These are phyloP conservation scores for Leucoagaricus sp. DNA, from an alignment of 1,284 basidiomycete genomes.

Conservation along the genomic window DNA sequence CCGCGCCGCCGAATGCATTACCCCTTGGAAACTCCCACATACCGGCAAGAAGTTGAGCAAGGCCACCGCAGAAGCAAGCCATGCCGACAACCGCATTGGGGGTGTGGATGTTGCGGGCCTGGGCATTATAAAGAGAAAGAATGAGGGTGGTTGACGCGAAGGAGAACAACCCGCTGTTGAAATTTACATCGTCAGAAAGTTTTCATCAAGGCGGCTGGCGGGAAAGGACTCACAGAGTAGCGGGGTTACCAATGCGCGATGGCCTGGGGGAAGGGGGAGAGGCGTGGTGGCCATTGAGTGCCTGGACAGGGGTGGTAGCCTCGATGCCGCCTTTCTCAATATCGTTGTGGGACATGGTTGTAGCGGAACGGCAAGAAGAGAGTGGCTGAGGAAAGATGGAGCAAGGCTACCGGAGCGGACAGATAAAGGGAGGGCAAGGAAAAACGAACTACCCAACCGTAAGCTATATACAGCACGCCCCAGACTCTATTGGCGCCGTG, in stretches of 20 bases:
- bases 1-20: constrained; percentile 70
- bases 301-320: constrained; percentile 24
- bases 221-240: constrained; percentile 30
- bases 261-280: constrained; percentile 21
- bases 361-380: constrained; percentile 13
- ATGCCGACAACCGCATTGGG: constrained; percentile 86
- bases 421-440: constrained; percentile 11
- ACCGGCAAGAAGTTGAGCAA: constrained; percentile 77
- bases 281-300: constrained; percentile 15
- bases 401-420: constrained; percentile 8
- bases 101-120: constrained; percentile 48
- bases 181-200: not conserved
- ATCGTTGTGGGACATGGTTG: constrained; percentile 20
- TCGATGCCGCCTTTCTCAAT: constrained; percentile 27
- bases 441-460: not conserved
- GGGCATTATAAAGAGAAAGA: constrained; percentile 67
- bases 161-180: constrained; percentile 35
- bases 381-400: constrained; percentile 14
- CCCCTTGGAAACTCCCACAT: constrained; percentile 87
- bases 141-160: constrained; percentile 79
- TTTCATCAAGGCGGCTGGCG: not conserved
- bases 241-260: constrained; percentile 34
- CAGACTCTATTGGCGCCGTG: not conserved
- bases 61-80: constrained; percentile 84
- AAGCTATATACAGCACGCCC: not conserved